A percentile compares a stretch with the other conserved stretches of the same genome.
Evolutionary conservation across 2,329 filamentous ascomycete genomes (phyloP).

Genomic region (Chaetomiaceae sp.): DNA sequence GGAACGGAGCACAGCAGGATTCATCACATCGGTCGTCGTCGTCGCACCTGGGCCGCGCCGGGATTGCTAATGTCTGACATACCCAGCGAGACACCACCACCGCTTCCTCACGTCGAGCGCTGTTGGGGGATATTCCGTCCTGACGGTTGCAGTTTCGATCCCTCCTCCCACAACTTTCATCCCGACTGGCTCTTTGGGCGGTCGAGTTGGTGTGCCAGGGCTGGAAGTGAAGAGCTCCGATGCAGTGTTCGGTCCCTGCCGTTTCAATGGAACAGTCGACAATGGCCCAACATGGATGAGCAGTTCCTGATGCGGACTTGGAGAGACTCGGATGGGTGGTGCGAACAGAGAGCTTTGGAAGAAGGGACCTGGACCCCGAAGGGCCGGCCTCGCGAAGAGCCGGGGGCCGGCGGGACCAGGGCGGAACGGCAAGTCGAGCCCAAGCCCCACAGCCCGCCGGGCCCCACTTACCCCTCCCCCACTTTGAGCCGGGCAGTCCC

Average conservation of each 20-base stretch:
- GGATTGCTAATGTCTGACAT: slow-evolving; percentile 13
- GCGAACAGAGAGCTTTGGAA: too few relatives aligned
- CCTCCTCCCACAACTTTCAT: background rate
- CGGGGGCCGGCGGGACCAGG: too few relatives aligned
- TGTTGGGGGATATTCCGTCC: background rate
- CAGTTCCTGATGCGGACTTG: too few relatives aligned
- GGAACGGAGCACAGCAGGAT: background rate
- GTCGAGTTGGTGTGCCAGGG: slow-evolving; percentile 1
- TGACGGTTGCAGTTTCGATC: background rate
- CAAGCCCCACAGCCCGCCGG: too few relatives aligned
- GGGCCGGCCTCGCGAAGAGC: too few relatives aligned
- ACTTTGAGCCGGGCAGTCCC: slow-evolving; percentile 4
- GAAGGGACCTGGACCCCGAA: too few relatives aligned
- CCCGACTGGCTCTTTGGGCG: background rate
- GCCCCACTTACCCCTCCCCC: slow-evolving; percentile 19
- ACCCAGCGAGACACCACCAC: background rate
- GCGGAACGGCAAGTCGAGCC: too few relatives aligned
- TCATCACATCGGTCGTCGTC: background rate
- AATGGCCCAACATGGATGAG: too few relatives aligned
- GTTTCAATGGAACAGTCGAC: background rate
- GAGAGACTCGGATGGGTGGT: too few relatives aligned
- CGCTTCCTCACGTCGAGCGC: background rate
- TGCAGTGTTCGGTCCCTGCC: slow-evolving; percentile 17
- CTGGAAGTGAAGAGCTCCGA: slow-evolving; percentile 19
- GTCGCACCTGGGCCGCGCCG: background rate